Evolutionary conservation across 495 filamentous ascomycete species (phyloP).

Genomic region (Neurospora tetrasperma): DNA sequence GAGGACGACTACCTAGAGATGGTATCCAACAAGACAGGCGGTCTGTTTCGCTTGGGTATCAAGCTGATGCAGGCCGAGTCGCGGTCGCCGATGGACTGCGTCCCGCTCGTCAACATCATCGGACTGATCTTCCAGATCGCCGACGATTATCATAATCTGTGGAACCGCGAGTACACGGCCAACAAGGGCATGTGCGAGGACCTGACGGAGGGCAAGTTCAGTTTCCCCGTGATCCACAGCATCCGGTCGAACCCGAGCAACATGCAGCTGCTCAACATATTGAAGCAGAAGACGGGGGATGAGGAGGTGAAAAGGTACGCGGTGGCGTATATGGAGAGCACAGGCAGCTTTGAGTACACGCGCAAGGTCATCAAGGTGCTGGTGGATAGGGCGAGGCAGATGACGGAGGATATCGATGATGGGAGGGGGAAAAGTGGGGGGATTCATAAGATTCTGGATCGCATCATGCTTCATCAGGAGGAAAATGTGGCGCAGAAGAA

Average conservation of each 20-base stretch:
- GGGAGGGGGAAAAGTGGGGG: slow-evolving; percentile 33
- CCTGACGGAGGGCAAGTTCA: slow-evolving; percentile 96
- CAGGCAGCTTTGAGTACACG: slow-evolving; percentile 82
- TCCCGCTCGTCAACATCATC: slow-evolving; percentile 79
- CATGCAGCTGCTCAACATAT: slow-evolving; percentile 77
- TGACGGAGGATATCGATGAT: slow-evolving; percentile 60
- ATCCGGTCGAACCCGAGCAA: slow-evolving; percentile 74
- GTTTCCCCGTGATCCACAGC: slow-evolving; percentile 91
- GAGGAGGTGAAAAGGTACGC: slow-evolving; percentile 87
- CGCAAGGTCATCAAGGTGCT: slow-evolving; percentile 57
- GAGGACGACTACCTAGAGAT: slow-evolving; percentile 98
- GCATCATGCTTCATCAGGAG: slow-evolving; percentile 12
- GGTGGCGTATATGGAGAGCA: slow-evolving; percentile 81
- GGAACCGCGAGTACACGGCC: slow-evolving; percentile 56
- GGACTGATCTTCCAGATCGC: slow-evolving; percentile 94
- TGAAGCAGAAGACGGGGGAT: slow-evolving; percentile 79
- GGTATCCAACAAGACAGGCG: slow-evolving; percentile 97
- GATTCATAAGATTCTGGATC: slow-evolving; percentile 43
- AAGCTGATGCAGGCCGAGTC: slow-evolving; percentile 95
- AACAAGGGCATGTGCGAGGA: slow-evolving; percentile 97
- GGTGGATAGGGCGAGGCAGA: slow-evolving; percentile 50
- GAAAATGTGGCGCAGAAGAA: background rate
- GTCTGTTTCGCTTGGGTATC: slow-evolving; percentile 85
- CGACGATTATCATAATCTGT: slow-evolving; percentile 92
- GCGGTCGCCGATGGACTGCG: slow-evolving; percentile 53